Evolutionary conservation across 2,329 filamentous ascomycete species (phyloP), one percentile per base, ranked within the genome.

Genomic region (Trichoderma asperellum): DNA sequence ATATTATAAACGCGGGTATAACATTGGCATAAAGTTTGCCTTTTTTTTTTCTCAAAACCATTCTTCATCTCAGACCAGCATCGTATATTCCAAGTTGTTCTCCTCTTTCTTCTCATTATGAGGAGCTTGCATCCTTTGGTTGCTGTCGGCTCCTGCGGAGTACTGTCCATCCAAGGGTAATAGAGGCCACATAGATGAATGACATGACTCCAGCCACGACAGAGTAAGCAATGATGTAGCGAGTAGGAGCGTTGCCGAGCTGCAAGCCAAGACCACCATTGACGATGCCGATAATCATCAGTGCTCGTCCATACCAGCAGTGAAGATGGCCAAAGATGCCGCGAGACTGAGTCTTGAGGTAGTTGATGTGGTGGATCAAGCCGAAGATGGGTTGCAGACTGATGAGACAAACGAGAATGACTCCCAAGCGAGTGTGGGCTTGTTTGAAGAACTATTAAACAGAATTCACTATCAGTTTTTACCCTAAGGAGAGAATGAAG

Each of bases 211-310:
- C 86, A 0, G 87, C 82, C 32, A 90, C 78, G 5, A 89, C 84
- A 0, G 83, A 78, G 76, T 90, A 91, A 0, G 84, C 85, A 59
- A 87, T 82, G 64, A 86, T 76, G 56, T 84, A 83, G 12, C 76
- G 74, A 2, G 71, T 77, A 0, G 78, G 72, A 0, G 83, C 81
- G 18, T 73, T 71, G 0, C 85, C 81, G 18, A 89, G 79, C 72
- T 84, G 71, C 34, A 91, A 79, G 4, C 89, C 89, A 4, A 91
- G 77, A 0, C 88, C 89, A 68, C 89, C 89, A 73, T 91, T 91
- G 73, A 91, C 76, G 56, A 90, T 81, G 32, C 87, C 89, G 2
- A 90, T 75, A 21, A 86, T 68, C 71, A 91, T 86, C 55, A 91
- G 76, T 1, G 80, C 73, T 21, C 89, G 84, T 14, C 89, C 89